phyloP scores from a whole-genome alignment of 2,329 filamentous ascomycete genomes.

The Fusarium sterilihyphosum region DNA sequence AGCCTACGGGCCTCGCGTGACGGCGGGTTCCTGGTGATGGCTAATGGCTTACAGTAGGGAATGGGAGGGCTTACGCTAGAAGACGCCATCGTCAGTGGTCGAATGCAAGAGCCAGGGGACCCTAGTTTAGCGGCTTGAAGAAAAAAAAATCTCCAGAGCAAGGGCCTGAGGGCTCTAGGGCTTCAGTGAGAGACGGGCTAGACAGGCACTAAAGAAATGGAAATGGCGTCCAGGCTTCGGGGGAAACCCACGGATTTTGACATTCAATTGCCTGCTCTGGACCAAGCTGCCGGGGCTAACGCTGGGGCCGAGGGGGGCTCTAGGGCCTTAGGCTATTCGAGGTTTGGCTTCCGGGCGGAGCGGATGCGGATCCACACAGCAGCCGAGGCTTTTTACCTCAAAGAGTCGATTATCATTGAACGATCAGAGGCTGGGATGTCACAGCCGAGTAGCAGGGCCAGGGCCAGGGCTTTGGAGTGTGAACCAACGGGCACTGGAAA shows the following conservation, averaged over 20 bases:
- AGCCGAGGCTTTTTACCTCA: slow-evolving; percentile 9
- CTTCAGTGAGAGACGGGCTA: neutral
- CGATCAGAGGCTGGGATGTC: slow-evolving; percentile 22
- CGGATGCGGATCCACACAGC: slow-evolving; percentile 1
- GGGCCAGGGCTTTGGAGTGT: neutral
- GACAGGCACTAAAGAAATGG: neutral
- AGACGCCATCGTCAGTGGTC: slow-evolving; percentile 19
- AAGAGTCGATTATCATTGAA: slow-evolving; percentile 22
- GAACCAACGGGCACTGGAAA: slow-evolving; percentile 16
- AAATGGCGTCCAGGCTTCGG: slow-evolving; percentile 35
- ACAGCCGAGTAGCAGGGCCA: neutral
- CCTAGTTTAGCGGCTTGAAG: neutral
- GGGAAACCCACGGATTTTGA: slow-evolving; percentile 31
- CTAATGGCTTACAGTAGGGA: slow-evolving; percentile 16
- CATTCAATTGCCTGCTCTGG: slow-evolving; percentile 29
- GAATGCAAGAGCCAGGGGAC: slow-evolving; percentile 16
- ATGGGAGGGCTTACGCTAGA: slow-evolving; percentile 19
- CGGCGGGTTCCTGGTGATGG: slow-evolving; percentile 34
- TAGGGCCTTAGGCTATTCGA: slow-evolving; percentile 17
- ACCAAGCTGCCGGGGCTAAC: slow-evolving; percentile 20
- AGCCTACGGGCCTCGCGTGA: slow-evolving; percentile 33
- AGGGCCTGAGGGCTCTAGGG: neutral
- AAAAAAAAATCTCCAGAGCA: neutral
- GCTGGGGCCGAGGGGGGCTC: slow-evolving; percentile 11
- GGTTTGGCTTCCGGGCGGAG: slow-evolving; percentile 20